Conservation (phyloP, 2,329 filamentous ascomycete genomes). For the Epichloe bromicola region DNA sequence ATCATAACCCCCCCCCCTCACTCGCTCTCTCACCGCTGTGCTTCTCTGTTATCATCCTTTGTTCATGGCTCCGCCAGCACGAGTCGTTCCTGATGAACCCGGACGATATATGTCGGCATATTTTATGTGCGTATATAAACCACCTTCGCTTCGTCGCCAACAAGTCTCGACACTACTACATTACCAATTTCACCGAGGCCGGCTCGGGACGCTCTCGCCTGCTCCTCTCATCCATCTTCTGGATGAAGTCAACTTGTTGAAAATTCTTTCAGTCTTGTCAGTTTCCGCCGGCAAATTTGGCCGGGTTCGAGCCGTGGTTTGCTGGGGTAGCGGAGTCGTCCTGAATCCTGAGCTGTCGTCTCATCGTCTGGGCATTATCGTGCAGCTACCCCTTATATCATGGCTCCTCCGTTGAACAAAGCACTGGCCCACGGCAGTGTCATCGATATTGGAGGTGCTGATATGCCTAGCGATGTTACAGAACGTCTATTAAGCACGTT, state of each 20-base stretch:
- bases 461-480: constrained; percentile 17
- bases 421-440: constrained; percentile 18
- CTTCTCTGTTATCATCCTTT: neutral
- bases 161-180: neutral
- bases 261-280: neutral
- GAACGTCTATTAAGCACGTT: constrained; percentile 16
- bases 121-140: neutral
- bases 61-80: neutral
- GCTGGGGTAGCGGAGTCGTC: neutral
- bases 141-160: neutral
- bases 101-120: neutral
- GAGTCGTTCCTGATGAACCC: neutral
- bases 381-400: neutral
- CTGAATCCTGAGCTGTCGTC: neutral
- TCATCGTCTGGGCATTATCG: neutral
- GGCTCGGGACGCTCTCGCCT: neutral
- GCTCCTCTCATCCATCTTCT: neutral
- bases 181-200: neutral
- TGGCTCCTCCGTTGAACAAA: neutral
- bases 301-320: neutral
- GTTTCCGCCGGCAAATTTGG: neutral
- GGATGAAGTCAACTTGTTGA: neutral
- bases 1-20: neutral
- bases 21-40: neutral
- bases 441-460: constrained; percentile 25